These are phyloP conservation scores for Quercus cerris DNA, from an alignment of 306 rosid species.

Conservation along the genomic window DNA sequence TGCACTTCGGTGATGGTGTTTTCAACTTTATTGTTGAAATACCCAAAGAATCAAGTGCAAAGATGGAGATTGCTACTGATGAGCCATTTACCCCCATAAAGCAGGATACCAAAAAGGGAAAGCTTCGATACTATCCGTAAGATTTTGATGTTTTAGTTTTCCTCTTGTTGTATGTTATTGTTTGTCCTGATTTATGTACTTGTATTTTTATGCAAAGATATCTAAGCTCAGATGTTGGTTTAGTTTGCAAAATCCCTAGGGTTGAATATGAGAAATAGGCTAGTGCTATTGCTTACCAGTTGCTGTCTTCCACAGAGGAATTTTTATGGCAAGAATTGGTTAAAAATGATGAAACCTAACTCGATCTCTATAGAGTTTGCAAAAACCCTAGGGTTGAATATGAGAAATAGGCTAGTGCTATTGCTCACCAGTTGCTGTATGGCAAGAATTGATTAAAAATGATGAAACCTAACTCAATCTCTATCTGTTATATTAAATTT, in stretches of 20 bases:
- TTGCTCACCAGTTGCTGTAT: background rate
- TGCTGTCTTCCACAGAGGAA: background rate
- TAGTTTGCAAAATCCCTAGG: background rate
- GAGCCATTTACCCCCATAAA: slow-evolving; percentile 87
- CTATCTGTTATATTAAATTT: background rate
- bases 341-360: background rate
- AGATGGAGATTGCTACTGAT: slow-evolving; percentile 98
- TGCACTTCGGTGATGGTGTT: slow-evolving; percentile 63
- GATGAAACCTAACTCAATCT: background rate
- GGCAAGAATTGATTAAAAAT: background rate
- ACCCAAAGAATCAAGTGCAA: slow-evolving; percentile 95
- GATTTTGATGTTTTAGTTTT: slow-evolving; percentile 28
- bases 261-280: background rate
- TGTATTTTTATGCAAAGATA: background rate
- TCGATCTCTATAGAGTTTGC: background rate
- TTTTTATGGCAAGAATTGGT: background rate
- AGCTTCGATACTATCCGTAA: slow-evolving; percentile 96
- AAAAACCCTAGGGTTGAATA: background rate
- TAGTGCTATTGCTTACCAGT: background rate
- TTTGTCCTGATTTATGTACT: slow-evolving; percentile 5
- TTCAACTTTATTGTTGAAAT: slow-evolving; percentile 83
- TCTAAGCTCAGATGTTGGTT: background rate
- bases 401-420: background rate
- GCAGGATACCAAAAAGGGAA: slow-evolving; percentile 93
- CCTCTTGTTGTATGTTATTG: background rate